A percentile compares a stretch with the other conserved stretches of the same genome.
Evolutionary conservation across 139 green algal genomes (phyloP).

Genomic region (Marvania coccoides): DNA sequence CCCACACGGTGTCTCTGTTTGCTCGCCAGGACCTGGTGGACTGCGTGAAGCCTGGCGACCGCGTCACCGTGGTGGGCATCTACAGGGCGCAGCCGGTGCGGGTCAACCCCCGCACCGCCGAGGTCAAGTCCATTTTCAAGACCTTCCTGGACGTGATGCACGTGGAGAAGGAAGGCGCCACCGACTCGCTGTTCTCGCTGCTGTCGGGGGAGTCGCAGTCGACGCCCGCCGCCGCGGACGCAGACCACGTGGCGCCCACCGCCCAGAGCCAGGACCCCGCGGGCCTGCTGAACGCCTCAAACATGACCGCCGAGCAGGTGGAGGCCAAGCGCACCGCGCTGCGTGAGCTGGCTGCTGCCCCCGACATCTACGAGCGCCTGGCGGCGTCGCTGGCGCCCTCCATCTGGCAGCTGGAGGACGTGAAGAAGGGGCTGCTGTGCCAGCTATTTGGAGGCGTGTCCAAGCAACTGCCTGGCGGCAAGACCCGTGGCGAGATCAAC

Average conservation of each 20-base stretch:
- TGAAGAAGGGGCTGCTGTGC: constrained; percentile 86
- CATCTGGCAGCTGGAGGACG: constrained; percentile 97
- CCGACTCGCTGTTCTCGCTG: constrained; percentile 43
- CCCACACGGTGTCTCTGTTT: constrained; percentile 82
- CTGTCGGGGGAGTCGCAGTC: constrained; percentile 9
- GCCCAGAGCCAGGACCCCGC: constrained; percentile 1
- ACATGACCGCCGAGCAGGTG: constrained; percentile 28
- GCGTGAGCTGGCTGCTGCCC: constrained; percentile 48
- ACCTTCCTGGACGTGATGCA: constrained; percentile 91
- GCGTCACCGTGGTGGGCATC: constrained; percentile 70
- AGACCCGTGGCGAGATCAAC: constrained; percentile 86
- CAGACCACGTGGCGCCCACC: neutral
- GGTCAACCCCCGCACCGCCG: constrained; percentile 78
- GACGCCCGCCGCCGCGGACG: neutral
- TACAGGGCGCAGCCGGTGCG: constrained; percentile 73
- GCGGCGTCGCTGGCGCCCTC: constrained; percentile 79
- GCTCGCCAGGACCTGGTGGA: constrained; percentile 78
- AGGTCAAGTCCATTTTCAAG: constrained; percentile 45
- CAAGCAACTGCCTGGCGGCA: constrained; percentile 54
- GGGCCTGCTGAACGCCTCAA: constrained; percentile 11
- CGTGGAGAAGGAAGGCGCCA: constrained; percentile 59
- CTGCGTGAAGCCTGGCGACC: constrained; percentile 72
- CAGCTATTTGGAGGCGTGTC: constrained; percentile 74
- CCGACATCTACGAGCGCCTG: constrained; percentile 84
- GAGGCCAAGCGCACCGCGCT: constrained; percentile 24